Evolutionary conservation across 768 basidiomycete species (phyloP).

Genomic region (Lactarius hatsudake): DNA sequence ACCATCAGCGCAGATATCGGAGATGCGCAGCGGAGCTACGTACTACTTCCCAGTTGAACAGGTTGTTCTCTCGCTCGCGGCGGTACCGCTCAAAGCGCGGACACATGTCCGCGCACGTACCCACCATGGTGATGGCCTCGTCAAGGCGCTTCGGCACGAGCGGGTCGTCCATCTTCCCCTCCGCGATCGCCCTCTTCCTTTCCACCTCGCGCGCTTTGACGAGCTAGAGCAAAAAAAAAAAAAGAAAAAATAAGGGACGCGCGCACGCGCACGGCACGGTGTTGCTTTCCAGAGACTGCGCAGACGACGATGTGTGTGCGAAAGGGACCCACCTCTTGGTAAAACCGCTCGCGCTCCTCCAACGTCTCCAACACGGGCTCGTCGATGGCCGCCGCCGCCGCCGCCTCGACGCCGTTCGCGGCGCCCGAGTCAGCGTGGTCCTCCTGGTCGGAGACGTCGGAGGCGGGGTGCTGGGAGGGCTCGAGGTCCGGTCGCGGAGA

Average conservation of each 20-base stretch:
- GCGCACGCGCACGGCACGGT: not conserved
- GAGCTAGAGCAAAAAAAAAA: constrained; percentile 43
- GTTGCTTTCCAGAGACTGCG: constrained; percentile 7
- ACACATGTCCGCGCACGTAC: constrained; percentile 93
- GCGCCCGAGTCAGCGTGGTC: constrained; percentile 37
- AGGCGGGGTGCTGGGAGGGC: constrained; percentile 21
- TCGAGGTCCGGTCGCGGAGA: constrained; percentile 32
- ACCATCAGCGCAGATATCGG: constrained; percentile 36
- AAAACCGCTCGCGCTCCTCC: constrained; percentile 68
- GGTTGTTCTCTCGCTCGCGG: constrained; percentile 83
- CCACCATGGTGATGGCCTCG: constrained; percentile 89
- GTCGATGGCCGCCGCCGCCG: constrained; percentile 32
- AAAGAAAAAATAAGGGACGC: constrained; percentile 20
- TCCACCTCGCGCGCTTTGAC: constrained; percentile 73
- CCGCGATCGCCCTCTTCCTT: constrained; percentile 68
- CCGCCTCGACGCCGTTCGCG: constrained; percentile 34
- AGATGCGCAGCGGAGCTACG: constrained; percentile 33
- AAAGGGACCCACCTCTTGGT: constrained; percentile 56
- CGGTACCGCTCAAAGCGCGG: constrained; percentile 91
- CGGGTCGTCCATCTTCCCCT: constrained; percentile 89
- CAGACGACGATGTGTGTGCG: not conserved
- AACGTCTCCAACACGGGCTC: constrained; percentile 51
- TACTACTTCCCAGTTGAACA: constrained; percentile 85
- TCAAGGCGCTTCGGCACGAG: constrained; percentile 73
- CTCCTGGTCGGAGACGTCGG: constrained; percentile 27